Percentiles rank a stretch among this genome's conserved stretches.
Conservation (phyloP, 805 yeast genomes). For the Metschnikowia santaceciliae region DNA sequence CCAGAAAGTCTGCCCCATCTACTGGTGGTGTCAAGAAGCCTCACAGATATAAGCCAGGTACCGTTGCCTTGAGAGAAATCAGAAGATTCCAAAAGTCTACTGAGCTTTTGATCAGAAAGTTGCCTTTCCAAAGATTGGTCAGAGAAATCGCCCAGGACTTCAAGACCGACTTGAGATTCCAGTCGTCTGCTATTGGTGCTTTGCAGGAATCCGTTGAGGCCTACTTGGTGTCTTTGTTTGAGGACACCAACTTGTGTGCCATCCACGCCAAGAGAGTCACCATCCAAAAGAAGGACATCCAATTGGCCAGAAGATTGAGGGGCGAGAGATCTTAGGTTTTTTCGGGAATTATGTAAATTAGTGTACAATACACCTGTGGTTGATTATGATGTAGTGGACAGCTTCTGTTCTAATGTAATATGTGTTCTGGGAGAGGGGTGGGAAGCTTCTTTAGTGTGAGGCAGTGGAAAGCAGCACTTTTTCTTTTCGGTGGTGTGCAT, state of each 20-base stretch:
- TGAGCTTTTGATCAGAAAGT: constrained; percentile 89
- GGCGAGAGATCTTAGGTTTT: constrained; percentile 79
- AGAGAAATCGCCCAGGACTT: constrained; percentile 94
- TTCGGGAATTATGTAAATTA: constrained; percentile 14
- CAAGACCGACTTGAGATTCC: constrained; percentile 92
- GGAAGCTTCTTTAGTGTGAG: too few relatives aligned
- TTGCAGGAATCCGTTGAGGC: constrained; percentile 99
- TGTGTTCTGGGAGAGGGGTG: too few relatives aligned
- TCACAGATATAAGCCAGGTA: constrained; percentile 97
- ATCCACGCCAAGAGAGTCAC: constrained; percentile 99
- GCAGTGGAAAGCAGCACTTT: too few relatives aligned
- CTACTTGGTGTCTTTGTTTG: constrained; percentile 90
- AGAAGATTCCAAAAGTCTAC: constrained; percentile 97
- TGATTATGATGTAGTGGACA: background rate
- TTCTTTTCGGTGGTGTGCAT: background rate
- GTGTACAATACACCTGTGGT: constrained; percentile 18
- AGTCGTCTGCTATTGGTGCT: constrained; percentile 96
- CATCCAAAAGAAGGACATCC: constrained; percentile 97
- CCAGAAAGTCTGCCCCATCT: constrained; percentile 89
- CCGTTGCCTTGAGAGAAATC: constrained; percentile 93
- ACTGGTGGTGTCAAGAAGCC: constrained; percentile 93
- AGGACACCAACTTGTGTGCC: constrained; percentile 98
- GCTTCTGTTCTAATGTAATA: too few relatives aligned
- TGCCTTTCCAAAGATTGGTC: constrained; percentile 96
- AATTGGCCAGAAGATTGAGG: constrained; percentile 95